Base-by-base conservation (phyloP, 140 eudicot species). In the Bidens hawaiensis region DNA sequence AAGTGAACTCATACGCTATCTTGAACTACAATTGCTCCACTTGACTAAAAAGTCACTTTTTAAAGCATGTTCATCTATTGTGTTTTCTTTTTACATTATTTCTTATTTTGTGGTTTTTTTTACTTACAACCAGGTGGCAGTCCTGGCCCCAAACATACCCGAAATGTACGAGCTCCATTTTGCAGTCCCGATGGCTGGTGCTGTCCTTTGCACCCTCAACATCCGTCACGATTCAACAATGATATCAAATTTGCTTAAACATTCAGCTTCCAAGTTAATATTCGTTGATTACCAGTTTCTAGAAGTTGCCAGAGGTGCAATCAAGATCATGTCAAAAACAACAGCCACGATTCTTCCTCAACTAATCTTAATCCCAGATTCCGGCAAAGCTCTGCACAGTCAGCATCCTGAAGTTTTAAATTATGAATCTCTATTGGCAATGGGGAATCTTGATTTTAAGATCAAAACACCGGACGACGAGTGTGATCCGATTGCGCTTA, bases 101-200 rank as follows among this genome's bases (percentile, higher is more conserved):
- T 14, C 43, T 36, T 1, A 1, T 36, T 30, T 69, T n/a, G 13
- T 17, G 55, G 43, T n/a, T n/a, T n/a, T 48, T 8, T 70, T 16
- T 12, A 38, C 26, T 36, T 46, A 25, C 38, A 51, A 6, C 11
- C 76, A 84, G 91, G 82, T 84, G 46, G 84, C 88, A 19, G 80
- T 79, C 3, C 53, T 84, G 73, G 86, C 82, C 41, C 88, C 94
- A 17, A 84, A 84, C 71, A 57, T 81, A 41, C 87, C 88, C 3
- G 87, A 79, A 23, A 84, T 81, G 88, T 84, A 84, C 22, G 94
- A 84, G 60, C 73, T 84, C 24, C 94, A 84, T 65, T 84, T 84
- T 36, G 94, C 78, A 57, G 94, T 84, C 61, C 93, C 93, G 4
- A 84, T 84, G 93, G 85, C 87, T 0, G 85, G 93, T 40, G 87